Percentiles rank a stretch among this genome's conserved stretches.
These are phyloP conservation scores for Fomitopsis betulina DNA, from an alignment of 1,284 basidiomycete species.

Conservation along the genomic window DNA sequence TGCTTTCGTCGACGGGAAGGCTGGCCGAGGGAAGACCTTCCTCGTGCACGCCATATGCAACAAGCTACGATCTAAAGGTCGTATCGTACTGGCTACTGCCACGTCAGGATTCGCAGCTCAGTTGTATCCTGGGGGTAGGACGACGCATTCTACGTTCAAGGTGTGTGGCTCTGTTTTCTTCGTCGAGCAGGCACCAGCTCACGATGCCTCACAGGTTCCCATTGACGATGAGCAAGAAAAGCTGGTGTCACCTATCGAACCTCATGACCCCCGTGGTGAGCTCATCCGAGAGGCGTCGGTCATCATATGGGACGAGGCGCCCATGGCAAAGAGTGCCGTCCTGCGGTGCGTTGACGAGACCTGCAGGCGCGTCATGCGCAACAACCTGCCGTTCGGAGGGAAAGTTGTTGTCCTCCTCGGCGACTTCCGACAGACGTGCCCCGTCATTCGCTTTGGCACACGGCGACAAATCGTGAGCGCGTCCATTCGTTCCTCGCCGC, in stretches of 20 bases:
- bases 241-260: constrained; percentile 26
- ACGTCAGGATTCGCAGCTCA: constrained; percentile 36
- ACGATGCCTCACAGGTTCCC: constrained; percentile 22
- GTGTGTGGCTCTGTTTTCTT: constrained; percentile 12
- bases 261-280: constrained; percentile 24
- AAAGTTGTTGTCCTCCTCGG: constrained; percentile 33
- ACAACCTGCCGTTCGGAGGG: constrained; percentile 31
- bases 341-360: constrained; percentile 31
- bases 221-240: constrained; percentile 30
- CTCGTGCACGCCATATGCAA: constrained; percentile 31
- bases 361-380: constrained; percentile 22
- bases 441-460: constrained; percentile 28
- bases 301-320: constrained; percentile 36
- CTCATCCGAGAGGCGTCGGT: constrained; percentile 26
- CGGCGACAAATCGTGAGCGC: constrained; percentile 27
- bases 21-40: constrained; percentile 37
- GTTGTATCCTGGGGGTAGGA: constrained; percentile 34
- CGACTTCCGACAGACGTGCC: constrained; percentile 37
- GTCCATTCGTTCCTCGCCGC: constrained; percentile 32
- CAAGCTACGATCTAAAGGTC: constrained; percentile 21
- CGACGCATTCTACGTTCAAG: constrained; percentile 33
- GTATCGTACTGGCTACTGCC: constrained; percentile 32
- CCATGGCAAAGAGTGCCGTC: constrained; percentile 34
- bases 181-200: background rate
- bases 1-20: constrained; percentile 35